phyloP scores from a whole-genome alignment of 2,329 filamentous ascomycete species.

The Colletotrichum agaves region DNA sequence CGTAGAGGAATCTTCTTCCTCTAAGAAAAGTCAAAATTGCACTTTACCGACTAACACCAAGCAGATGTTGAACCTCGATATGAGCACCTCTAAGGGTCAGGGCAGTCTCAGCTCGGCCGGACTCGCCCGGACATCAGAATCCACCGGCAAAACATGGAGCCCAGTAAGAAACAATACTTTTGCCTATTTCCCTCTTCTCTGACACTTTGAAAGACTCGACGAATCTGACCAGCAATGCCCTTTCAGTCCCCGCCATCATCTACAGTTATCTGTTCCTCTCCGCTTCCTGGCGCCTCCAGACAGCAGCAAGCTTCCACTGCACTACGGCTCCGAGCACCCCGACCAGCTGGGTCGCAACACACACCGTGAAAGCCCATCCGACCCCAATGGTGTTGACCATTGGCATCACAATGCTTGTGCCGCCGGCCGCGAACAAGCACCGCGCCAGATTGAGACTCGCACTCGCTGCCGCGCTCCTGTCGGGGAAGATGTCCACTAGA shows the following conservation, averaged over 20 bases:
- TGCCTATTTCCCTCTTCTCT: background rate
- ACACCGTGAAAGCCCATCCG: slow-evolving; percentile 55
- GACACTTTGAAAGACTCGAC: no score
- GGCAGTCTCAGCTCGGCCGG: no score
- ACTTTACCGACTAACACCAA: no score
- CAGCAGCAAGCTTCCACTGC: slow-evolving; percentile 54
- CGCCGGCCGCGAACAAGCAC: slow-evolving; percentile 62
- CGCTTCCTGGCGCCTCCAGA: slow-evolving; percentile 47
- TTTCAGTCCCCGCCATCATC: background rate
- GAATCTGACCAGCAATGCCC: no score
- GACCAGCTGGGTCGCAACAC: slow-evolving; percentile 53
- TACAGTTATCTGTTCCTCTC: background rate
- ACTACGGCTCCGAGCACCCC: slow-evolving; percentile 56
- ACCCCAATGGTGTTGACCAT: slow-evolving; percentile 54
- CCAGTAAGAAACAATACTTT: background rate
- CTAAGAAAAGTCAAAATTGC: no score
- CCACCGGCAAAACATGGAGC: no score
- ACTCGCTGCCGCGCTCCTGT: slow-evolving; percentile 60
- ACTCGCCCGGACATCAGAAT: background rate
- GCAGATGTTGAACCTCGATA: no score
- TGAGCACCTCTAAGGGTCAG: no score
- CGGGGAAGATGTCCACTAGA: slow-evolving; percentile 63
- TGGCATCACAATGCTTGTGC: slow-evolving; percentile 55
- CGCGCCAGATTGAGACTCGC: slow-evolving; percentile 64
- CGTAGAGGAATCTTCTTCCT: no score